These are phyloP conservation scores for Candida mesenterica DNA, from an alignment of 1,139 yeast species.

Conservation along the genomic window DNA sequence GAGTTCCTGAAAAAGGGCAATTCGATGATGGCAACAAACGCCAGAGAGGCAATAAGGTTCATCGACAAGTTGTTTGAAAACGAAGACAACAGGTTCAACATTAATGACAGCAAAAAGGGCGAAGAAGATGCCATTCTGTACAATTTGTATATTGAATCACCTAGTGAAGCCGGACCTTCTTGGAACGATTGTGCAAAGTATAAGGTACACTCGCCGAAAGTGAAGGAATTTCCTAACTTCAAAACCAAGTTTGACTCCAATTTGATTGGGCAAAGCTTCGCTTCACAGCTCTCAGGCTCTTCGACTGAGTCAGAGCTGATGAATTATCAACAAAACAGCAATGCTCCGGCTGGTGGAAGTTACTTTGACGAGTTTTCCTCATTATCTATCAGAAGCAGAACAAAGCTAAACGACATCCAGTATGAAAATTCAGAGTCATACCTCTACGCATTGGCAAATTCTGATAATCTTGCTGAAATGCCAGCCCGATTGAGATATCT, in stretches of 20 bases:
- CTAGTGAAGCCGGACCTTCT: constrained; percentile 44
- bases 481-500: constrained; percentile 50
- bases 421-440: constrained; percentile 34
- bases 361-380: constrained; percentile 5
- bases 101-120: constrained; percentile 1
- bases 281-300: no score
- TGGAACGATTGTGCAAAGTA: constrained; percentile 51
- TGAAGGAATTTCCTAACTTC: constrained; percentile 47
- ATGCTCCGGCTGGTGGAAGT: constrained; percentile 4
- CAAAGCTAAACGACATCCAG: constrained; percentile 27
- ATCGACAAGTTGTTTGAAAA: constrained; percentile 43
- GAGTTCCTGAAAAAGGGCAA: constrained; percentile 54
- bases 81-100: constrained; percentile 9
- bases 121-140: constrained; percentile 17
- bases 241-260: constrained; percentile 37
- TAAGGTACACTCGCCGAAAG: constrained; percentile 42
- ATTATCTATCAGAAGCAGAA: no score
- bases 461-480: constrained; percentile 33
- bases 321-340: neutral
- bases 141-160: constrained; percentile 31
- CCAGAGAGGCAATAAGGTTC: constrained; percentile 55
- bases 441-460: constrained; percentile 26
- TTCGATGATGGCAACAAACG: constrained; percentile 54
- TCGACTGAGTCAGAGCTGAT: neutral
- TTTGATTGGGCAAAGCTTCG: constrained; percentile 18